Percentiles rank a stretch among this genome's conserved stretches.
phyloP scores from a whole-genome alignment of 345 rosid genomes.

The Eucalyptus pauciflora region DNA sequence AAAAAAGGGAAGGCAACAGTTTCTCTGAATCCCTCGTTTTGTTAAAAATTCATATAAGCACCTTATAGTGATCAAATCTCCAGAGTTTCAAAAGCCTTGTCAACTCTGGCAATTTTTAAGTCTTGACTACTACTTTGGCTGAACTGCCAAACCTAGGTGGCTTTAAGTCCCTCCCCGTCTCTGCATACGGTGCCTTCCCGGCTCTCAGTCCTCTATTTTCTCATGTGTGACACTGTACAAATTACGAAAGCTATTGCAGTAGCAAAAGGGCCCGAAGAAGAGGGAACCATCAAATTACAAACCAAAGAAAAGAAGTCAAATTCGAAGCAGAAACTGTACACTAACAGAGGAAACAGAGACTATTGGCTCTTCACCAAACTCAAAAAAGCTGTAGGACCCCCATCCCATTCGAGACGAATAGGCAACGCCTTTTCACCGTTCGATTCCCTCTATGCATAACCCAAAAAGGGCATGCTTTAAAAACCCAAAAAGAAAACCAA shows the following conservation, averaged over 20 bases:
- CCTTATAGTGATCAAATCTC: not conserved
- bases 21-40: not conserved
- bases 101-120: not conserved
- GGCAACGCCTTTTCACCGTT: not conserved
- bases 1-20: not conserved
- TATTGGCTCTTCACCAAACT: not conserved
- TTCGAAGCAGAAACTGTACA: not conserved
- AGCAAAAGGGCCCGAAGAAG: not conserved
- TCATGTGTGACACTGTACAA: not conserved
- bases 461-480: not conserved
- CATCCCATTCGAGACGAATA: not conserved
- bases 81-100: not conserved
- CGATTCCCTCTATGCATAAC: not conserved
- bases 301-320: not conserved
- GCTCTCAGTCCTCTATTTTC: not conserved
- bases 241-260: not conserved
- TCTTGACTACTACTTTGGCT: not conserved
- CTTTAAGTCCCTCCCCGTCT: not conserved
- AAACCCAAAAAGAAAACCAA: not conserved
- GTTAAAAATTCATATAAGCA: not conserved
- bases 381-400: not conserved
- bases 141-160: not conserved
- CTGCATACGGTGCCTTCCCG: not conserved
- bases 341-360: not conserved
- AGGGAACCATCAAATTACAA: not conserved